phyloP scores from a whole-genome alignment of 2,329 filamentous ascomycete species.

The Coleophoma eucalyptorum region DNA sequence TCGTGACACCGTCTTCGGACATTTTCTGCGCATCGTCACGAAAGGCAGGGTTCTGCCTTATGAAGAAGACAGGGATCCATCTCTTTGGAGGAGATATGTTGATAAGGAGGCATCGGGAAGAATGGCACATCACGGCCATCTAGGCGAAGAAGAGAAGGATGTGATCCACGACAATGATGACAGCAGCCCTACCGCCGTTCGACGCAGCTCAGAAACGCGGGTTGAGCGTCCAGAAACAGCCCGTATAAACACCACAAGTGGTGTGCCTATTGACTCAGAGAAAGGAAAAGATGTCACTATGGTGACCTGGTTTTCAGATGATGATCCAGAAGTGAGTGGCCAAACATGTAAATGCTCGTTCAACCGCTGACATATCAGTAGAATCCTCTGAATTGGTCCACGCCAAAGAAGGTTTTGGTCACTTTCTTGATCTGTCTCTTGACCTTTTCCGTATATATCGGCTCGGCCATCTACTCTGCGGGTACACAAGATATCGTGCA shows the following conservation, averaged over 20 bases:
- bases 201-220: slow-evolving; percentile 11
- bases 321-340: slow-evolving; percentile 37
- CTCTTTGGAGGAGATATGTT: slow-evolving; percentile 43
- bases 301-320: slow-evolving; percentile 45
- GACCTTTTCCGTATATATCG: background rate
- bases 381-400: slow-evolving; percentile 2
- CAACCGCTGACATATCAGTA: slow-evolving; percentile 24
- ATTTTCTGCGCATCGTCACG: slow-evolving; percentile 35
- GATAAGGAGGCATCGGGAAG: slow-evolving; percentile 44
- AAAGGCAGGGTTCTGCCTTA: slow-evolving; percentile 34
- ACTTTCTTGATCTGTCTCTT: slow-evolving; percentile 21
- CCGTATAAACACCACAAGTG: slow-evolving; percentile 32
- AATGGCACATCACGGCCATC: slow-evolving; percentile 40
- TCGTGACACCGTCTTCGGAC: slow-evolving; percentile 37
- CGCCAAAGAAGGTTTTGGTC: slow-evolving; percentile 7
- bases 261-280: slow-evolving; percentile 42
- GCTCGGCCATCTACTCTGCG: slow-evolving; percentile 44
- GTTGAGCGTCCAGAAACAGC: slow-evolving; percentile 7
- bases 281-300: slow-evolving; percentile 46
- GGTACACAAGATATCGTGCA: slow-evolving; percentile 34
- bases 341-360: slow-evolving; percentile 19
- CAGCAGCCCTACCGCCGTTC: slow-evolving; percentile 1
- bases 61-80: slow-evolving; percentile 41
- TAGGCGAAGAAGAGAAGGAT: slow-evolving; percentile 20
- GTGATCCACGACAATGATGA: slow-evolving; percentile 26